Conservation (phyloP, 2,329 filamentous ascomycete species). For the Penicillium sumatraense region DNA sequence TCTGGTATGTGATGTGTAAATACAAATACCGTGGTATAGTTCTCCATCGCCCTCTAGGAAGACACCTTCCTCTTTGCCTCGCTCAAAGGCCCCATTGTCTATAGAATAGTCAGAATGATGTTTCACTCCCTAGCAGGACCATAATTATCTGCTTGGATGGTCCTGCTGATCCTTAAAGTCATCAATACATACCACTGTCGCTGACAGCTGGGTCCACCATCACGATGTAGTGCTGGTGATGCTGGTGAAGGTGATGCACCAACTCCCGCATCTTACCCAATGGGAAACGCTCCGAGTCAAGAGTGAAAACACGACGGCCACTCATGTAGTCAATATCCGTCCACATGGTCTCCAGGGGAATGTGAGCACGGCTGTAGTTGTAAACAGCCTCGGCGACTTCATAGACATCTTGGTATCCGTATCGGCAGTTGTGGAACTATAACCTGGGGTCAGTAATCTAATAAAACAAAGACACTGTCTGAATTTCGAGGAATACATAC, state of each 20-base stretch:
- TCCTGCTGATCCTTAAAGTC: no score
- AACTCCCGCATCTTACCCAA: conserved; percentile 63
- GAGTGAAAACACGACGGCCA: conserved; percentile 43
- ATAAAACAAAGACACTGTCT: neutral
- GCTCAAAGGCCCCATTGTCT: conserved; percentile 62
- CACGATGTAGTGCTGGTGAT: conserved; percentile 72
- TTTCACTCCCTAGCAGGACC: no score
- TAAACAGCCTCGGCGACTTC: conserved; percentile 50
- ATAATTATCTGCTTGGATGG: neutral
- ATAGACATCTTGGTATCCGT: conserved; percentile 61
- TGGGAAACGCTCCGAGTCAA: conserved; percentile 44
- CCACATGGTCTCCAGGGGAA: conserved; percentile 53
- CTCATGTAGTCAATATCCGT: conserved; percentile 52
- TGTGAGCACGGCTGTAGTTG: conserved; percentile 48
- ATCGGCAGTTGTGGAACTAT: conserved; percentile 64
- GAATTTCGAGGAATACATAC: conserved; percentile 35
- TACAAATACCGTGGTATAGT: conserved; percentile 50
- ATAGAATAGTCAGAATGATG: conserved; percentile 14
- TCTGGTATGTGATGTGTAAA: no score
- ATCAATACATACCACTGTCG: conserved; percentile 30
- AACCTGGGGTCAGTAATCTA: neutral
- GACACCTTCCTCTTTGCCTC: conserved; percentile 62
- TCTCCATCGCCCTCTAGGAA: conserved; percentile 62
- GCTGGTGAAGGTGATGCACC: conserved; percentile 67
- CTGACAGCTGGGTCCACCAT: conserved; percentile 71